These are phyloP conservation scores for Penicillium cosmopolitanum DNA, from an alignment of 495 filamentous ascomycete genomes.

Conservation along the genomic window DNA sequence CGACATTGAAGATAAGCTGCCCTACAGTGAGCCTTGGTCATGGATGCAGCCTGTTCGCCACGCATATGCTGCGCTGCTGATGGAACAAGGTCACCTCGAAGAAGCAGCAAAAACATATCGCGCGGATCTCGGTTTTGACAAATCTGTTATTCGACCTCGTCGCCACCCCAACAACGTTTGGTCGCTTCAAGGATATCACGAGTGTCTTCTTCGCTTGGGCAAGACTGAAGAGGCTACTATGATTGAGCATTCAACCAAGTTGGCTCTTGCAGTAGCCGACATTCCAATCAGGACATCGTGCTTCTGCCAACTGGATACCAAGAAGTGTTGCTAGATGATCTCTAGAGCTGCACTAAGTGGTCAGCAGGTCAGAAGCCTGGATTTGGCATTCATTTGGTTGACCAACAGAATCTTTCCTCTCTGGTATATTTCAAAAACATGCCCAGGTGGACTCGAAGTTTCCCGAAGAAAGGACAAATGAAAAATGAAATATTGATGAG, in stretches of 20 bases:
- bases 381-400: too few relatives aligned
- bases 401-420: too few relatives aligned
- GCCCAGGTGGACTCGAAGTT: too few relatives aligned
- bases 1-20: slow-evolving; percentile 51
- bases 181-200: slow-evolving; percentile 65
- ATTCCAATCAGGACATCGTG: slow-evolving; percentile 59
- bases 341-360: background rate
- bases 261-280: slow-evolving; percentile 58
- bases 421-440: too few relatives aligned
- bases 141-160: slow-evolving; percentile 54
- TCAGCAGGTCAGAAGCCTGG: too few relatives aligned
- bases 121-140: slow-evolving; percentile 60
- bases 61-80: slow-evolving; percentile 61
- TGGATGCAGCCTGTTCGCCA: slow-evolving; percentile 69
- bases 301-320: slow-evolving; percentile 53
- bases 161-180: slow-evolving; percentile 69
- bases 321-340: background rate
- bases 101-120: slow-evolving; percentile 57
- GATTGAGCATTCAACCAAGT: slow-evolving; percentile 50
- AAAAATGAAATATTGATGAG: too few relatives aligned
- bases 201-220: slow-evolving; percentile 58
- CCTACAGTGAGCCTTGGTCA: slow-evolving; percentile 68
- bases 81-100: slow-evolving; percentile 60
- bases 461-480: too few relatives aligned
- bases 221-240: slow-evolving; percentile 49